Base-by-base conservation (phyloP, 2,329 filamentous ascomycete genomes). In the Aspergillus ochraceoroseus region DNA sequence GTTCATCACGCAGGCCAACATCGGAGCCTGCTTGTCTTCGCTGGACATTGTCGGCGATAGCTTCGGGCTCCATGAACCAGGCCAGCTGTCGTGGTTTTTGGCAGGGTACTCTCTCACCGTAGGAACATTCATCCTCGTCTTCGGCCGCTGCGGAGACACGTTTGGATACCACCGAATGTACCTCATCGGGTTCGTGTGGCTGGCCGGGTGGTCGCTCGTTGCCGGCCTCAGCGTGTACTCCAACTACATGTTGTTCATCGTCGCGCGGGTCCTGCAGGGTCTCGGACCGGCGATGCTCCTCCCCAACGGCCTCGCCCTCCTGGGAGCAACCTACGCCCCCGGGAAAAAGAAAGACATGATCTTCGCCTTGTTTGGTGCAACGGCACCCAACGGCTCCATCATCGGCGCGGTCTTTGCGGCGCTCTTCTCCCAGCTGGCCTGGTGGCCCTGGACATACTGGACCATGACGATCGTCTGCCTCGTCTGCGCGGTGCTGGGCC, bases 291-390 rank as follows among this genome's bases (percentile, higher is more conserved):
- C 80, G 0, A 44, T 44, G 41, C 27, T 44, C 4, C 35, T 44
- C 13, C 41, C 41, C 1, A 44, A 44, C 8, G 41, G 41, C 0
- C 61, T 85, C 14, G 80, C 79, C 2, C 67, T 86, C 8, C 59
- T 85, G 0, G 80, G 79, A 2, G 65, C 67, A 0, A 70, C 73
- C 0, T 83, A 82, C 48, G 62, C 68, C 0, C 75, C 75, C 0
- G 79, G 80, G 0, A 65, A 61, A 37, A 68, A 72, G 43, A 83
- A 82, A 57, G 71, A 76, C 32, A 75, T 83, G 63, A 70, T 76
- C 0, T 82, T 85, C 48, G 61, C 67, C 0, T 42, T 71, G 7
- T 76, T 75, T 43, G 73, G 70, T 4, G 71, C 70, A 2, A 64
- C 62, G 34, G 73, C 73, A 6, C 73, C 74, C 1, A 61, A 60